Base-by-base conservation (phyloP, 805 yeast genomes). In the Wickerhamiella alocasiicola region DNA sequence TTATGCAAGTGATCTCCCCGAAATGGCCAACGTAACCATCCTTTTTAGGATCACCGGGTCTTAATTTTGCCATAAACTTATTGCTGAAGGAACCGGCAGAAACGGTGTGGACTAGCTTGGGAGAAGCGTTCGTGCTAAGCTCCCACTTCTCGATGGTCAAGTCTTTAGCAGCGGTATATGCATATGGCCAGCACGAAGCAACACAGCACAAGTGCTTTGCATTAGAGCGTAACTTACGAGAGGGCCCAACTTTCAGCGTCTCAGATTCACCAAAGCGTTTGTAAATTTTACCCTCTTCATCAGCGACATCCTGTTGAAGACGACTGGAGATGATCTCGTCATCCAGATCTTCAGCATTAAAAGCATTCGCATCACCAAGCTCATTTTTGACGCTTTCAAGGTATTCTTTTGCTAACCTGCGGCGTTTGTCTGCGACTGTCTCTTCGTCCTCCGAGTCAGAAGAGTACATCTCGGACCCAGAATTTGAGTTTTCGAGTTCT, bases 341-440 rank as follows among this genome's bases (percentile, higher is more conserved):
- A 49, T 76, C 74, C 7, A 98, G 97, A 64, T 85, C 94, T 52
- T 83, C 87, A 12, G 60, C 67, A 31, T 61, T 61, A 2, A 57
- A 62, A 19, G 64, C 70, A 15, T 68, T 70, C 12, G 42, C 49
- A 5, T 46, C 53, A 12, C 41, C 56, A 11, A 58, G 46, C 46
- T 79, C 83, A 3, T 65, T 62, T 56, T 81, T 75, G 53, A 91
- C 63, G 54, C 80, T 81, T 34, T 79, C 85, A 47, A 91, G 65
- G 59, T 91, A 91, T 60, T 87, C 91, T 60, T 85, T 85, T 13
- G 97, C 97, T 45, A 91, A 68, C 55, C 97, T 68, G 62, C 98
- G 74, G 61, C 98, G 74, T 61, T 83, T 85, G 55, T 91, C 98
- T 0, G 95, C 93, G 6, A 87, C 93, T 36, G 74, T 73, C 60